A percentile compares a stretch with the other conserved stretches of the same genome.
Evolutionary conservation across 495 filamentous ascomycete genomes (phyloP).

Genomic region (Tuber calosporum): DNA sequence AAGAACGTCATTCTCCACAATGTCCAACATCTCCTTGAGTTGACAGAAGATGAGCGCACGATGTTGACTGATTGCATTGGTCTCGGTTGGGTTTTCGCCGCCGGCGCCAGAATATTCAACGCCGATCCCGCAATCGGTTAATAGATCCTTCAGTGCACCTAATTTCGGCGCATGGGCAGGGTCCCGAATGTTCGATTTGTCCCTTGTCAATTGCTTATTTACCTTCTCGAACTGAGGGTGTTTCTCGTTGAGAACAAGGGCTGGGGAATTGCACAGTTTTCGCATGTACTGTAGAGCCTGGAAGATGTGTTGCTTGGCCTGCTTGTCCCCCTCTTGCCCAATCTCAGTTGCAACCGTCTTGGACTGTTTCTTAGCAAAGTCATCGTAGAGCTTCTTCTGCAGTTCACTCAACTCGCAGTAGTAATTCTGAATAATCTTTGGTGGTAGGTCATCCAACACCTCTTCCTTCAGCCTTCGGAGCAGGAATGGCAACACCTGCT

Average conservation of each 20-base stretch:
- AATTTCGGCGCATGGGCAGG: conserved; percentile 87
- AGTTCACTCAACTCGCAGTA: conserved; percentile 97
- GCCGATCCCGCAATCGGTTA: conserved; percentile 94
- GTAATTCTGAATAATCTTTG: conserved; percentile 98
- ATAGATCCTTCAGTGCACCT: conserved; percentile 74
- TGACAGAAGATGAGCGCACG: conserved; percentile 96
- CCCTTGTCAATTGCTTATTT: conserved; percentile 61
- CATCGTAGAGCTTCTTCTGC: conserved; percentile 89
- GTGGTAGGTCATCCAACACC: conserved; percentile 89
- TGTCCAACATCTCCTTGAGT: conserved; percentile 99
- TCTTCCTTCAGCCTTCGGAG: conserved; percentile 96
- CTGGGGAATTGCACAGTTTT: conserved; percentile 94
- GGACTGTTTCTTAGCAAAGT: conserved; percentile 87
- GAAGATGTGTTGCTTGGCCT: conserved; percentile 97
- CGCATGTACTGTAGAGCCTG: conserved; percentile 99
- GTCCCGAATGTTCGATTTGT: conserved; percentile 72
- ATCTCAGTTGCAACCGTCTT: conserved; percentile 73
- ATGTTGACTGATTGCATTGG: conserved; percentile 82
- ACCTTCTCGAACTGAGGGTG: conserved; percentile 86
- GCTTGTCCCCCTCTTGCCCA: conserved; percentile 65
- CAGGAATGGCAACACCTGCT: conserved; percentile 94
- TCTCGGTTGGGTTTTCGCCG: conserved; percentile 57
- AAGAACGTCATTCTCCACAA: conserved; percentile 87
- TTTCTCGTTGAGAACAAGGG: conserved; percentile 85
- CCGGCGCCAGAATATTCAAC: conserved; percentile 52